Evolutionary conservation across 345 rosid species (phyloP), one percentile per base, ranked within the genome.

Genomic region (Rhodamnia argentea): DNA sequence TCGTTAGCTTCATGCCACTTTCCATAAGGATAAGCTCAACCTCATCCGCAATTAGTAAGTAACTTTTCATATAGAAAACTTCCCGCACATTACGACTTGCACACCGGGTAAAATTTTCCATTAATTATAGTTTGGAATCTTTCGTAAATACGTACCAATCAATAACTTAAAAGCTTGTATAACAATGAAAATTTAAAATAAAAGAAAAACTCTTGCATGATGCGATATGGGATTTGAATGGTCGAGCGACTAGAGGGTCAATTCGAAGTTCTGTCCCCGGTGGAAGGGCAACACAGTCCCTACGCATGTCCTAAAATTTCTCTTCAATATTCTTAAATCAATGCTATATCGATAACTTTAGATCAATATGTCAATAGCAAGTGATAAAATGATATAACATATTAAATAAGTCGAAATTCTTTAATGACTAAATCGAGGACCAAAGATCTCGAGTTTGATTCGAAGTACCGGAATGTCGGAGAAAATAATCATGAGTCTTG

Each of bases 371-470:
- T 62, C 7, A 27, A 62, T 32, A 32, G 24, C 37, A 64, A 64
- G 44, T 16, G 6, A 40, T 62, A 32, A 18, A 64, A 64, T 32
- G 16, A 62, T 64, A 2, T 64, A 16, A 4, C 0, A 32, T 1
- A 32, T 64, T 18, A 64, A 4, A 16, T 8, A 64, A 64, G 9
- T 18, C 5, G 11, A 64, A 64, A 16, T 64, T 32, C 76, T 32
- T 32, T 3, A 5, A 32, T 0, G 24, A 32, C 1, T 4, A 0
- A 32, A 64, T 0, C 12, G 10, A 2, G 0, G 44, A 32, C 0
- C 3, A 64, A 32, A 32, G 78, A 32, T 64, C 7, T 64, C 10
- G 11, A 14, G 42, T 0, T 27, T 29, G 75, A 29, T 14, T 2
- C 1, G 6, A 64, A 16, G 2, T 18, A 37, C 32, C 5, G 78